These are phyloP conservation scores for Pythium inflatum DNA, from an alignment of 352 stramenopile genomes.

Conservation along the genomic window DNA sequence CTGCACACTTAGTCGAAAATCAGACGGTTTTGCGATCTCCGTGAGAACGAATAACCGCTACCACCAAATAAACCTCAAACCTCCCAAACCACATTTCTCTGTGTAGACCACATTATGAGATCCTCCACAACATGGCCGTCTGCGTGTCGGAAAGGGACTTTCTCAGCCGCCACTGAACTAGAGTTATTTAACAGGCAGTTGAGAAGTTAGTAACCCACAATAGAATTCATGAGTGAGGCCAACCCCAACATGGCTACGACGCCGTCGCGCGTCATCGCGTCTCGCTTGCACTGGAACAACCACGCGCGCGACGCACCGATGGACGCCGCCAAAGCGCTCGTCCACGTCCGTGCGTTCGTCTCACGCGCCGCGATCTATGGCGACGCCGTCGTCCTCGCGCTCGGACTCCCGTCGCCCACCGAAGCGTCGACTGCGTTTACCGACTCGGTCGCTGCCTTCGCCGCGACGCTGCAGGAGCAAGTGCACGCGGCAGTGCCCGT, in stretches of 20 bases:
- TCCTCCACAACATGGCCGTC: too few species aligned
- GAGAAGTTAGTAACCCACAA: too few species aligned
- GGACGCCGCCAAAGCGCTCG: slow-evolving; percentile 48
- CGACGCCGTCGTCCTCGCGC: slow-evolving; percentile 56
- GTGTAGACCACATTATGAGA: too few species aligned
- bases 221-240: too few species aligned
- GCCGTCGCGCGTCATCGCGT: slow-evolving; percentile 47
- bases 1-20: slow-evolving; percentile 21
- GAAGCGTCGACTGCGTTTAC: slow-evolving; percentile 18
- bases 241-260: background rate
- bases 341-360: slow-evolving; percentile 58
- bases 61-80: slow-evolving; percentile 12
- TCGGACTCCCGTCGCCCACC: slow-evolving; percentile 45
- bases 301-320: slow-evolving; percentile 52
- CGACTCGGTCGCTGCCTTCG: slow-evolving; percentile 39
- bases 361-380: slow-evolving; percentile 52
- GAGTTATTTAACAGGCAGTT: too few species aligned
- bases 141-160: too few species aligned
- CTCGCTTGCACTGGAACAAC: slow-evolving; percentile 74
- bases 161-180: too few species aligned
- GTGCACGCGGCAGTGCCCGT: slow-evolving; percentile 38
- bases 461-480: slow-evolving; percentile 47
- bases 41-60: background rate
- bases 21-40: background rate
- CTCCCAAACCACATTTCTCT: background rate